Conservation (phyloP, 106 monocot species). For the Dactylorhiza incarnata region DNA sequence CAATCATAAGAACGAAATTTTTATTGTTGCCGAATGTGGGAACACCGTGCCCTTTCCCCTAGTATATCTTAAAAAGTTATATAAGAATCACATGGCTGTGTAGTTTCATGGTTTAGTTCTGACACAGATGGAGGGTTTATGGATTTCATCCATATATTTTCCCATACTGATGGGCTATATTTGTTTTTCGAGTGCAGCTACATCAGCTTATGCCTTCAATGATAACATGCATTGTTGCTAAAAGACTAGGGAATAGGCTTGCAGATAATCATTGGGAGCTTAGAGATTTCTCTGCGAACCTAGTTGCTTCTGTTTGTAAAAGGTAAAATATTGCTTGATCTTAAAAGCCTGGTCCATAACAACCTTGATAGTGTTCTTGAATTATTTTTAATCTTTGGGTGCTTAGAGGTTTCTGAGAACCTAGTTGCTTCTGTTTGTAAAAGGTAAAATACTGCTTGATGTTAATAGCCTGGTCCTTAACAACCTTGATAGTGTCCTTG, state of each 20-base stretch:
- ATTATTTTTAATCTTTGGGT: constrained; percentile 63
- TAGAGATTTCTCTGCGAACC: constrained; percentile 81
- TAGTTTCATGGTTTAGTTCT: constrained; percentile 1
- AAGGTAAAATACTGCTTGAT: constrained; percentile 42
- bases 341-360: neutral
- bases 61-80: neutral
- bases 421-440: constrained; percentile 80
- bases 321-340: constrained; percentile 38
- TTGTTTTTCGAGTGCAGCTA: constrained; percentile 43
- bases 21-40: too few species aligned
- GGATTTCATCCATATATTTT: neutral
- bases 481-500: neutral
- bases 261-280: constrained; percentile 97
- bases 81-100: neutral
- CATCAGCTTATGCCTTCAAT: constrained; percentile 99
- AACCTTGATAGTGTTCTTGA: too few species aligned
- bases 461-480: neutral
- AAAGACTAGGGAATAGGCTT: constrained; percentile 71
- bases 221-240: constrained; percentile 95
- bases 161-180: neutral
- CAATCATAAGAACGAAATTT: too few species aligned
- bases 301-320: constrained; percentile 82
- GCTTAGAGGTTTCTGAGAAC: constrained; percentile 86
- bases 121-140: neutral
- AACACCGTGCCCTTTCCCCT: too few species aligned